These are phyloP conservation scores for Diplodia scrobiculata DNA, from an alignment of 2,329 filamentous ascomycete genomes.

Conservation along the genomic window DNA sequence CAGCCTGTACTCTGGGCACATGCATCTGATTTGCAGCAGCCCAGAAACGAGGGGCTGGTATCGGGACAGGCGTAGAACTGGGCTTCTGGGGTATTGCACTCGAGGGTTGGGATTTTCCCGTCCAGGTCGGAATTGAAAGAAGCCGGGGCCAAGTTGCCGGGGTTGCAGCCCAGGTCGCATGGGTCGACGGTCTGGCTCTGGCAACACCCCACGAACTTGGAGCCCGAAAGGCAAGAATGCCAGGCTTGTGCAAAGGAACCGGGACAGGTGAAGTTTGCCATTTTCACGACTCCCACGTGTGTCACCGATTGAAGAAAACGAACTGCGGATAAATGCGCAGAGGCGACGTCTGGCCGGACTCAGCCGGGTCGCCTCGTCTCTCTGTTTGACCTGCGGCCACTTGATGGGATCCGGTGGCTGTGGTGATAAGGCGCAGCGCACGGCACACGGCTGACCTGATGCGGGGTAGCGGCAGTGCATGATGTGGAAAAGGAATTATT, in stretches of 20 bases:
- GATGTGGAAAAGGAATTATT: too few relatives aligned
- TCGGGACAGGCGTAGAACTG: constrained; percentile 44
- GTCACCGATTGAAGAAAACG: not conserved
- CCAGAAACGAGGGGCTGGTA: constrained; percentile 40
- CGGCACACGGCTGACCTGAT: not conserved
- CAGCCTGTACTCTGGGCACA: not conserved
- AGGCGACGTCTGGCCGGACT: not conserved
- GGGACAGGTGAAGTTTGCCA: constrained; percentile 38
- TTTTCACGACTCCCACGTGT: not conserved
- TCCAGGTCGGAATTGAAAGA: constrained; percentile 41
- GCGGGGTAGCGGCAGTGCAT: not conserved
- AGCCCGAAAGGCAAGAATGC: constrained; percentile 40
- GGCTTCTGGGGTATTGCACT: constrained; percentile 35
- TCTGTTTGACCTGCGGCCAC: not conserved
- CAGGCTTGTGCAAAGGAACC: constrained; percentile 37
- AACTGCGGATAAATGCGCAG: not conserved
- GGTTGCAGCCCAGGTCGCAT: constrained; percentile 43
- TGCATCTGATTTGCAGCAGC: constrained; percentile 41
- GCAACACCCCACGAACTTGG: constrained; percentile 49
- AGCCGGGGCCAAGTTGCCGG: constrained; percentile 39
- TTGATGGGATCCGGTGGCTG: not conserved
- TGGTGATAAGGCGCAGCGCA: not conserved
- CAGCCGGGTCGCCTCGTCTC: not conserved
- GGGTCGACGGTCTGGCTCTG: constrained; percentile 35
- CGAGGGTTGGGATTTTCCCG: constrained; percentile 40